Evolutionary conservation across 228 moss, liverwort and hornwort species (phyloP).

Genomic region (Sphagnum fallax): DNA sequence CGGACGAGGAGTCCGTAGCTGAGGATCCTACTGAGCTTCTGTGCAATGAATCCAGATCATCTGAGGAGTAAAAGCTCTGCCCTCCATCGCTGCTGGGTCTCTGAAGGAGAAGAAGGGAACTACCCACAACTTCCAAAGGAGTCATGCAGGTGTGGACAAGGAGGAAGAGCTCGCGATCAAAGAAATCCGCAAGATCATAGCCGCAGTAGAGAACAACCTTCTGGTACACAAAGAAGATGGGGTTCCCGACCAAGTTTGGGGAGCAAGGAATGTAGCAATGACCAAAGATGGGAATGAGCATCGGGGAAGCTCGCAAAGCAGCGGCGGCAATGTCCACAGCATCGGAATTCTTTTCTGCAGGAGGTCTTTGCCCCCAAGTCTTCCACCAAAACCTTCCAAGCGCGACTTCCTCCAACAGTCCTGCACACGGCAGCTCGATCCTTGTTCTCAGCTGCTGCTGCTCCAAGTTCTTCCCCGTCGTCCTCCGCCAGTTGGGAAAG

Average conservation of each 20-base stretch:
- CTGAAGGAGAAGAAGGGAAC: too few species aligned
- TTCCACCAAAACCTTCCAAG: slow-evolving; percentile 45
- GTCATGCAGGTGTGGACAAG: slow-evolving; percentile 43
- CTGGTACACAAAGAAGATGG: slow-evolving; percentile 36
- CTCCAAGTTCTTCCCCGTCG: slow-evolving; percentile 12
- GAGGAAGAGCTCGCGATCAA: slow-evolving; percentile 26
- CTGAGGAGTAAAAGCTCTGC: slow-evolving; percentile 13
- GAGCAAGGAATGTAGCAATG: slow-evolving; percentile 46
- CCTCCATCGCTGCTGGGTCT: too few species aligned
- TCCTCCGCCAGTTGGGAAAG: slow-evolving; percentile 50
- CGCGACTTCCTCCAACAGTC: slow-evolving; percentile 42
- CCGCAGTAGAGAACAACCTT: slow-evolving; percentile 36
- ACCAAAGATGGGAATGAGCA: slow-evolving; percentile 40
- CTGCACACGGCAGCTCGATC: slow-evolving; percentile 37
- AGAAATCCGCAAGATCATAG: slow-evolving; percentile 48
- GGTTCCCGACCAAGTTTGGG: slow-evolving; percentile 50
- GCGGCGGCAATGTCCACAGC: slow-evolving; percentile 24
- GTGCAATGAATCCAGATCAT: slow-evolving; percentile 29
- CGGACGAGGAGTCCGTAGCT: slow-evolving; percentile 35
- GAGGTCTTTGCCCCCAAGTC: slow-evolving; percentile 41
- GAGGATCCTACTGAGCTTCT: slow-evolving; percentile 39
- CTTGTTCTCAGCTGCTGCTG: slow-evolving; percentile 33
- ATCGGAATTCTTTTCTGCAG: slow-evolving; percentile 16
- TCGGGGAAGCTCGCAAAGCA: slow-evolving; percentile 25
- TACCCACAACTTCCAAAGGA: too few species aligned